Evolutionary conservation across 176 grass and related monocot species (phyloP).

Genomic region (Calamus simplicifolius): DNA sequence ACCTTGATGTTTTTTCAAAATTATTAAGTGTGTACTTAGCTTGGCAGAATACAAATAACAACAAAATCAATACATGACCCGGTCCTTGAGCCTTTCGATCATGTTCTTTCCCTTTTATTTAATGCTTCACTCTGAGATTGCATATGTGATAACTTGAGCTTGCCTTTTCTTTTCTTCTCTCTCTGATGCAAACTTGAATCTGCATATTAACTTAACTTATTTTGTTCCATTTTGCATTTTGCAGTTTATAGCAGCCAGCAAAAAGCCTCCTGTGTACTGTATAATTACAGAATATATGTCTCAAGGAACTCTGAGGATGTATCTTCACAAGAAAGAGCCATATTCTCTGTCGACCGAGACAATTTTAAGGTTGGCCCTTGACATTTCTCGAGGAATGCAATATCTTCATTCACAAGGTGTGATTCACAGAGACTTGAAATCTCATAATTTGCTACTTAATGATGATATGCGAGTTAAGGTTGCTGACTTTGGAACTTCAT

Average conservation of each 20-base stretch:
- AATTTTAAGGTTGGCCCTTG: constrained; percentile 69
- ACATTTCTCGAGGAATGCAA: constrained; percentile 92
- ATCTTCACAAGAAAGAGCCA: constrained; percentile 96
- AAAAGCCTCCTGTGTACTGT: constrained; percentile 95
- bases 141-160: too few species aligned
- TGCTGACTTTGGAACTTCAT: constrained; percentile 90
- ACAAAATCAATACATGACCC: too few species aligned
- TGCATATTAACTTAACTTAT: too few species aligned
- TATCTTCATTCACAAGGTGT: constrained; percentile 94
- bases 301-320: constrained; percentile 96
- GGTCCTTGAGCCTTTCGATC: too few species aligned
- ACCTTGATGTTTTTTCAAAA: too few species aligned
- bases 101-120: too few species aligned
- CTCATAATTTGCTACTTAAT: constrained; percentile 91
- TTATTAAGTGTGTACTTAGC: too few species aligned
- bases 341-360: constrained; percentile 93
- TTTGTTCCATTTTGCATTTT: not conserved
- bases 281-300: constrained; percentile 99
- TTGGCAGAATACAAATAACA: too few species aligned
- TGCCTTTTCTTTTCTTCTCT: too few species aligned
- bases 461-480: constrained; percentile 99
- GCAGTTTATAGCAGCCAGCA: constrained; percentile 92
- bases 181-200: too few species aligned
- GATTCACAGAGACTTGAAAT: constrained; percentile 95
- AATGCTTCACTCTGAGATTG: too few species aligned